A percentile compares a stretch with the other conserved stretches of the same genome.
Evolutionary conservation across 208 protist species (phyloP).

Genomic region (Crithidia brevicula): DNA sequence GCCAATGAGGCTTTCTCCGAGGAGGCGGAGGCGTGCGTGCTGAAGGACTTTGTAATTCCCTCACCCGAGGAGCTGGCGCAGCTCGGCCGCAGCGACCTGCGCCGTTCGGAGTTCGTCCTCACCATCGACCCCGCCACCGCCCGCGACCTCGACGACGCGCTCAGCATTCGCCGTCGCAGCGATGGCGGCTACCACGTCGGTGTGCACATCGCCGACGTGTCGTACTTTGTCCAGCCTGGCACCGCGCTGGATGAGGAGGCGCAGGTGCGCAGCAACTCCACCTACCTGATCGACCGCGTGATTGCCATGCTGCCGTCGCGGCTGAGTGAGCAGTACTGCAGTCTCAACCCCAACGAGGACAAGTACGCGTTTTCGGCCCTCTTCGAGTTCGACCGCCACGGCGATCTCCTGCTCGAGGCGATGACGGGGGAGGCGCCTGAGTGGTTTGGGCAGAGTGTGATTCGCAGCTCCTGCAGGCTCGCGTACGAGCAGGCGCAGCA

Average conservation of each 20-base stretch:
- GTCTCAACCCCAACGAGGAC: constrained; percentile 82
- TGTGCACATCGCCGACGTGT: constrained; percentile 96
- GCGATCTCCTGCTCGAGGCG: constrained; percentile 64
- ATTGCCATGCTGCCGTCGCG: constrained; percentile 93
- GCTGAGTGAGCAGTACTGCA: constrained; percentile 90
- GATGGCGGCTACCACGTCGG: constrained; percentile 79
- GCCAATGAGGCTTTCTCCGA: constrained; percentile 57
- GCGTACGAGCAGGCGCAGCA: constrained; percentile 86
- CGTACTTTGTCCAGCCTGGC: constrained; percentile 80
- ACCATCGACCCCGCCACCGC: constrained; percentile 90
- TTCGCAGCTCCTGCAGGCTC: constrained; percentile 85
- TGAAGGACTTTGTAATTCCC: constrained; percentile 48
- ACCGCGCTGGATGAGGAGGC: constrained; percentile 91
- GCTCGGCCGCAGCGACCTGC: constrained; percentile 70
- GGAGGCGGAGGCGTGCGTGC: constrained; percentile 73
- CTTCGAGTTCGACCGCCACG: constrained; percentile 77
- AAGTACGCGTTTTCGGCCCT: constrained; percentile 91
- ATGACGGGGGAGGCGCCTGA: constrained; percentile 23
- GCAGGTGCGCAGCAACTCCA: constrained; percentile 68
- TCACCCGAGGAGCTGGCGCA: constrained; percentile 39
- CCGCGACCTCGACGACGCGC: constrained; percentile 89
- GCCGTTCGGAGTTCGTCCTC: constrained; percentile 79
- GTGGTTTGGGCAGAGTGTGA: constrained; percentile 91
- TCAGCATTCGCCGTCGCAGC: constrained; percentile 59
- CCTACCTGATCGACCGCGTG: constrained; percentile 89